Base-by-base conservation (phyloP, 495 filamentous ascomycete genomes). In the Monascus purpureus region DNA sequence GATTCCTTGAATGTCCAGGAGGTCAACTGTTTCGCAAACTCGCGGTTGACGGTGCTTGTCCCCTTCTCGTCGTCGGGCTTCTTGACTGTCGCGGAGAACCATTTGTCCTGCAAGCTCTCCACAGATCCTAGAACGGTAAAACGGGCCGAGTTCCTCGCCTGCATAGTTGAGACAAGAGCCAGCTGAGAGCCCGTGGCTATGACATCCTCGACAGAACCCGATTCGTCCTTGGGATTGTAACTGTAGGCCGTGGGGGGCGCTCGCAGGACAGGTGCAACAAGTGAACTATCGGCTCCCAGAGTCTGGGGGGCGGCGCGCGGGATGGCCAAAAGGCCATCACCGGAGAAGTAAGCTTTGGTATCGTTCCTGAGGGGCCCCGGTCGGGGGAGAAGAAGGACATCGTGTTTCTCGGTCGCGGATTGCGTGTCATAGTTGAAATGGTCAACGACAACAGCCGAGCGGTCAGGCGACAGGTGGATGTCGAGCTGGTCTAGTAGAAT, bases 1-100 rank as follows among this genome's bases (percentile, higher is more conserved):
- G 70, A 72, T 60, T 97, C 90, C 59, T 88, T 76, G 67, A 97
- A 97, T 0, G 85, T 79, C 92, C 92, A 97, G 11, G 65, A 75
- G 11, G 79, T 75, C 33, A 97, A 49, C 46, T 80, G 73, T 57
- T 78, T 79, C 11, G 80, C 82, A 47, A 97, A 96, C 17, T 80
- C 81, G 34, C 74, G 67, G 58, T 97, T 97, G 26, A 72, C 70
- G 3, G 80, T 85, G 42, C 63, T 57, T 28, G 61, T 59, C 34
- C 73, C 62, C 45, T 78, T 68, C 32, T 48, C 54, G 4, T 49
- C 54, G 20, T 57, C 65, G 14, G 68, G 65, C 19, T 61, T 53
- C 62, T 80, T 74, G 29, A 94, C 82, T 47, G 72, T 73, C 33
- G 75, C 82, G 27, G 75, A 77, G 56, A 94, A 92, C 86, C 90